These are phyloP conservation scores for Thermothelomyces thermophilus DNA, from an alignment of 2,329 filamentous ascomycete species.

Conservation along the genomic window DNA sequence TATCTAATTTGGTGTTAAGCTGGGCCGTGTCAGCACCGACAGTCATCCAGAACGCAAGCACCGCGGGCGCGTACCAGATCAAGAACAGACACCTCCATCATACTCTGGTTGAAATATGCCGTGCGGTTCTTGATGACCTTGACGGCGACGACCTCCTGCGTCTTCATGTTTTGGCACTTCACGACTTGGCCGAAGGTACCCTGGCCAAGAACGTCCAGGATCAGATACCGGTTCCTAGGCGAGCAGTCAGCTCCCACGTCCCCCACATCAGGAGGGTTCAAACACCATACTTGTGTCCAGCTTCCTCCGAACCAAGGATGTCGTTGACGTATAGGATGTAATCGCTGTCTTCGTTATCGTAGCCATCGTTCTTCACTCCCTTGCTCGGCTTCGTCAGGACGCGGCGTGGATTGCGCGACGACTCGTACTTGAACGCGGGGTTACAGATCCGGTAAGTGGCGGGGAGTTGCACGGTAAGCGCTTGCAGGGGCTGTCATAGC, in stretches of 20 bases:
- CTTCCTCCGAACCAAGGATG: conserved; percentile 94
- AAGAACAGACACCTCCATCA: conserved; percentile 99
- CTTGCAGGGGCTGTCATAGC: conserved; percentile 72
- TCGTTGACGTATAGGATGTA: conserved; percentile 99
- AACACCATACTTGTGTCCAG: conserved; percentile 77
- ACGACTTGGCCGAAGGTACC: conserved; percentile 98
- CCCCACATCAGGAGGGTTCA: conserved; percentile 1
- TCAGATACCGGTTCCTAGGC: conserved; percentile 85
- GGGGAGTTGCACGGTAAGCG: conserved; percentile 84
- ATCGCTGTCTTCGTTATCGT: conserved; percentile 97
- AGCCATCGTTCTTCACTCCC: conserved; percentile 96
- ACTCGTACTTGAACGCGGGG: conserved; percentile 96
- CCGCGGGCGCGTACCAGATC: conserved; percentile 63
- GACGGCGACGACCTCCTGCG: conserved; percentile 95
- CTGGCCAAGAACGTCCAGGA: conserved; percentile 92
- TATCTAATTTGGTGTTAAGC: conserved; percentile 98
- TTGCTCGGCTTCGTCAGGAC: conserved; percentile 98
- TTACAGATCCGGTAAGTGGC: conserved; percentile 98
- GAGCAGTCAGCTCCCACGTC: conserved; percentile 16
- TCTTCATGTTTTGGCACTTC: conserved; percentile 97
- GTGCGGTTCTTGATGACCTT: conserved; percentile 99
- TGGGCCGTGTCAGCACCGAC: conserved; percentile 34
- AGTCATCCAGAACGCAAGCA: too few relatives aligned
- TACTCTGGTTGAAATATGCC: conserved; percentile 99
- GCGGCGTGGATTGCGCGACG: conserved; percentile 87